Evolutionary conservation across 331 rosid species (phyloP).

Genomic region (Pyracantha coccinea): DNA sequence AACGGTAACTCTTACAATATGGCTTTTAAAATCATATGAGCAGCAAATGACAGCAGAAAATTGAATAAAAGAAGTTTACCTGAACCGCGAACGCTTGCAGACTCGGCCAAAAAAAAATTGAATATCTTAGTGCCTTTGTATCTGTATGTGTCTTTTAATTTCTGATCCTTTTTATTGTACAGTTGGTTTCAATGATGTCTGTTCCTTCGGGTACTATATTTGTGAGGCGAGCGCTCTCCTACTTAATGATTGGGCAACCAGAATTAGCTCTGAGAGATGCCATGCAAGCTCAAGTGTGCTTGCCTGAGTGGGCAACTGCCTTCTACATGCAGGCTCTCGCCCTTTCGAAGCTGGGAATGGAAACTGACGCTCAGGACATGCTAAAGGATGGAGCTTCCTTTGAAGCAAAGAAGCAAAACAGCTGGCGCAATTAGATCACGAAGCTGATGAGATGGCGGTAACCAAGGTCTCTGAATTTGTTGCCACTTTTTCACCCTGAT

Average conservation of each 20-base stretch:
- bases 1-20: background rate
- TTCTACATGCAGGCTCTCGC: conserved; percentile 91
- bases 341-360: conserved; percentile 88
- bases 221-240: conserved; percentile 75
- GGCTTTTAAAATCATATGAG: background rate
- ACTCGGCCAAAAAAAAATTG: too few species aligned
- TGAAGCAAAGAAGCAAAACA: conserved; percentile 37
- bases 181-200: conserved; percentile 76
- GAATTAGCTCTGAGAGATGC: conserved; percentile 85
- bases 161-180: conserved; percentile 1
- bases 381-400: conserved; percentile 77
- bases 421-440: conserved; percentile 31
- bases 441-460: too few species aligned
- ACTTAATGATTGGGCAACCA: conserved; percentile 62
- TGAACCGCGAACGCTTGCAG: too few species aligned
- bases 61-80: too few species aligned
- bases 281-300: conserved; percentile 94
- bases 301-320: conserved; percentile 92
- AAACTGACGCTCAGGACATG: conserved; percentile 91
- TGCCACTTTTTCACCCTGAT: background rate
- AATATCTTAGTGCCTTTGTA: too few species aligned
- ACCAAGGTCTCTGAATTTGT: background rate
- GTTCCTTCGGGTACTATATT: conserved; percentile 71
- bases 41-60: background rate
- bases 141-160: too few species aligned